phyloP scores from a whole-genome alignment of 352 stramenopile species.

The Phytopythium litorale region DNA sequence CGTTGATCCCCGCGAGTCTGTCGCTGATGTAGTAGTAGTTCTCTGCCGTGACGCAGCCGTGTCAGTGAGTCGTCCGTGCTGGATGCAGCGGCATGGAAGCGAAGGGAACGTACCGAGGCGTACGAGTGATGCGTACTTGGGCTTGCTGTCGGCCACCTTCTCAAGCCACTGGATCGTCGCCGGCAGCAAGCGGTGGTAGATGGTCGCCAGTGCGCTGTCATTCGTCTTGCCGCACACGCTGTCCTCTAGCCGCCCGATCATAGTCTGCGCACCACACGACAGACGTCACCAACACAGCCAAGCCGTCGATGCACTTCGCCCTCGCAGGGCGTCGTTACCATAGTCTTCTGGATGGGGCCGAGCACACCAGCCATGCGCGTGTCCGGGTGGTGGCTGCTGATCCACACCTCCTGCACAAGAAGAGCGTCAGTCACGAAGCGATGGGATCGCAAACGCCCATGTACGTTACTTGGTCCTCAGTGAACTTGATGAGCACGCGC shows the following conservation, averaged over 20 bases:
- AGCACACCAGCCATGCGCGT: conserved; percentile 72
- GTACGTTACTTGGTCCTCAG: conserved; percentile 47
- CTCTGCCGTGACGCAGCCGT: conserved; percentile 19
- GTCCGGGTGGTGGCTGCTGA: conserved; percentile 57
- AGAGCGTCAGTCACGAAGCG: not conserved
- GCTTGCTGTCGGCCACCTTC: conserved; percentile 53
- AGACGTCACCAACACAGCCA: not conserved
- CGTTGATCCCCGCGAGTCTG: conserved; percentile 41
- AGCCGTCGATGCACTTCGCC: not conserved
- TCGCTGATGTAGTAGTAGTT: conserved; percentile 71
- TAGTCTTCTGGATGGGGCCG: conserved; percentile 57
- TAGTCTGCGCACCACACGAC: conserved; percentile 20
- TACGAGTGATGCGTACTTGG: conserved; percentile 62
- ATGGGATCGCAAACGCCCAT: not conserved
- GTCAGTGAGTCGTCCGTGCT: not conserved
- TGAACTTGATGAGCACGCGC: conserved; percentile 74
- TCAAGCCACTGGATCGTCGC: conserved; percentile 69
- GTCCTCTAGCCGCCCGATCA: conserved; percentile 60
- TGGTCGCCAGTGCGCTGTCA: conserved; percentile 49
- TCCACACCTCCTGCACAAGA: conserved; percentile 50
- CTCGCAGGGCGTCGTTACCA: conserved; percentile 17
- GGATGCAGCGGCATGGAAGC: not conserved
- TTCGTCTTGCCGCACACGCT: conserved; percentile 53
- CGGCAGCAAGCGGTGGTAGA: conserved; percentile 65
- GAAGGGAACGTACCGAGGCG: conserved; percentile 35